Percentiles rank a stretch among this genome's conserved stretches.
These are phyloP conservation scores for Rauvolfia tetraphylla DNA, from an alignment of 257 asterid species.

Conservation along the genomic window DNA sequence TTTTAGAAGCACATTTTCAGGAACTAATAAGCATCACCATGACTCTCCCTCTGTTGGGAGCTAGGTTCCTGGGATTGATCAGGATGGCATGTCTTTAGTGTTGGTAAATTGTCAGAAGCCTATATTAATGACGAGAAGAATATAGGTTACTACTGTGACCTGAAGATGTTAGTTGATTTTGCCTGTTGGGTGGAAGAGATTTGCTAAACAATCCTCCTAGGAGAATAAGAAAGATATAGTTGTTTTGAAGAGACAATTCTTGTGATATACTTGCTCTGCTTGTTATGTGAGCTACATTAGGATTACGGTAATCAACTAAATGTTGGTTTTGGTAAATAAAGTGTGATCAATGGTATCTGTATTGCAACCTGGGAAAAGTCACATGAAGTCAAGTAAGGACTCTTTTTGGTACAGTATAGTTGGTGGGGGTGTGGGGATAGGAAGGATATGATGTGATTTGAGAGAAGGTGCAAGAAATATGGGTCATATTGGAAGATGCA, in stretches of 20 bases:
- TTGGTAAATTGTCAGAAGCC: not conserved
- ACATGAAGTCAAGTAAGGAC: too few species aligned
- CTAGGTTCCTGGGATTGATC: not conserved
- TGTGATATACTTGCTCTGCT: not conserved
- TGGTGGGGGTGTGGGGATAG: too few species aligned
- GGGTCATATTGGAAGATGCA: not conserved
- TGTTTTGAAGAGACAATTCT: not conserved
- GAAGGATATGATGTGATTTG: too few species aligned
- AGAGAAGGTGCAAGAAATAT: too few species aligned
- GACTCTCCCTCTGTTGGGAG: not conserved
- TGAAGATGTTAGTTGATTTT: not conserved
- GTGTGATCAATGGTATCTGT: not conserved
- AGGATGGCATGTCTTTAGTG: not conserved
- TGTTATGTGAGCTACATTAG: not conserved
- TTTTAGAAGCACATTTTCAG: not conserved
- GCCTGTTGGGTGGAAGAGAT: not conserved
- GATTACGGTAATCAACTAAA: not conserved
- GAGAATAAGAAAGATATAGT: not conserved
- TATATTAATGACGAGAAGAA: not conserved
- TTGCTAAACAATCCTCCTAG: not conserved
- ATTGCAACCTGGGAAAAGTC: not conserved
- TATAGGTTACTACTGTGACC: not conserved
- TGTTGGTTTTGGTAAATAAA: not conserved
- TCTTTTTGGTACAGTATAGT: too few species aligned
- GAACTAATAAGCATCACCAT: not conserved